Conservation (phyloP, 352 stramenopile genomes). For the Phytophthora palmivora region DNA sequence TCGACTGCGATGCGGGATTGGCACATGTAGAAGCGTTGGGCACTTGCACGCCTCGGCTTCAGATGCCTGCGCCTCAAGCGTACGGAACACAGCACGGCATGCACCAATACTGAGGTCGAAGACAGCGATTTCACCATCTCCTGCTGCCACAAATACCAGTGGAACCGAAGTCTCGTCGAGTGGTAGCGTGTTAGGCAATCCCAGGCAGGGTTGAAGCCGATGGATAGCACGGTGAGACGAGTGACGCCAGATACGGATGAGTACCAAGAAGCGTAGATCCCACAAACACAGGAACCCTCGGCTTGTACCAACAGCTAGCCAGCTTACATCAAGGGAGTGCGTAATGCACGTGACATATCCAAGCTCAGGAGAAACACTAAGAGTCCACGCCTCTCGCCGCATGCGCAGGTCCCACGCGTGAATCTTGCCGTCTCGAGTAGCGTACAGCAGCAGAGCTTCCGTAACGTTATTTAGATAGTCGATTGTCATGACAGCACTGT, state of each 20-base stretch:
- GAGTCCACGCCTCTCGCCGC: constrained; percentile 91
- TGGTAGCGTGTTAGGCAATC: constrained; percentile 78
- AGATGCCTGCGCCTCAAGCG: constrained; percentile 77
- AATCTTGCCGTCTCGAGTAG: constrained; percentile 91
- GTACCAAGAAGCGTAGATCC: constrained; percentile 96
- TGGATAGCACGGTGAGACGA: constrained; percentile 92
- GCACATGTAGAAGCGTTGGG: constrained; percentile 75
- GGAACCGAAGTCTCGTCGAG: constrained; percentile 84
- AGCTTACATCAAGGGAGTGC: constrained; percentile 95
- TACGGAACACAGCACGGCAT: constrained; percentile 93
- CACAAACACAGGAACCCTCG: constrained; percentile 96
- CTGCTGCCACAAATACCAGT: constrained; percentile 94
- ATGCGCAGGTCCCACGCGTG: constrained; percentile 94
- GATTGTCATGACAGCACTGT: constrained; percentile 94
- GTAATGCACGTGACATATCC: constrained; percentile 97
- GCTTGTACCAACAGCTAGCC: constrained; percentile 94
- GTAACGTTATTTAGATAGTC: constrained; percentile 97
- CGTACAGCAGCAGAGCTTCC: constrained; percentile 94
- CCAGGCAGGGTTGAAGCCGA: constrained; percentile 84
- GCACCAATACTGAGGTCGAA: constrained; percentile 90
- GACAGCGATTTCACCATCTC: constrained; percentile 92
- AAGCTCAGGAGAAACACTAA: constrained; percentile 94
- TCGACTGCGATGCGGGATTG: constrained; percentile 76
- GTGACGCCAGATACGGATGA: constrained; percentile 97
- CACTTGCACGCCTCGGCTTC: constrained; percentile 81